phyloP scores from a whole-genome alignment of 2,329 filamentous ascomycete genomes.

The Acrocalymma vagum region DNA sequence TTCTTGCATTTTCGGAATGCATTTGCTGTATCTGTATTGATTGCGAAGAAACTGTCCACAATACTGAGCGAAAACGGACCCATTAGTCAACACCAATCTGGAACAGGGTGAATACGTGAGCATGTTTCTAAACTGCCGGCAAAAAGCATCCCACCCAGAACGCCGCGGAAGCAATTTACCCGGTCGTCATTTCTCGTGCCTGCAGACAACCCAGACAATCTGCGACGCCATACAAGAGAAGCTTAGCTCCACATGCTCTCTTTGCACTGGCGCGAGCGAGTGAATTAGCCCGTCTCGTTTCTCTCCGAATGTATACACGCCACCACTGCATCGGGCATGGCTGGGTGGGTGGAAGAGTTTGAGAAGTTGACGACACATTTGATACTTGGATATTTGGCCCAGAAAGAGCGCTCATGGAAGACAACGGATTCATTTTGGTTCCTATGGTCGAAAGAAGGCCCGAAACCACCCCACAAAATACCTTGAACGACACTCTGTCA shows the following conservation, averaged over 20 bases:
- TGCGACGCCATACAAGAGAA: no score
- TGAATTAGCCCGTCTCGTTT: no score
- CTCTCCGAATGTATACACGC: background rate
- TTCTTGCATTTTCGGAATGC: background rate
- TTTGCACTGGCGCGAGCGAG: no score
- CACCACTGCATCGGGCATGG: background rate
- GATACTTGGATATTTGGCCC: no score
- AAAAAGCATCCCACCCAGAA: no score
- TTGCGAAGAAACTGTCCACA: background rate
- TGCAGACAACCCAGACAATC: no score
- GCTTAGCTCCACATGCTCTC: no score
- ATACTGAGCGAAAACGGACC: conserved; percentile 1
- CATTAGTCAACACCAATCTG: conserved; percentile 1
- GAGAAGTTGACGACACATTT: background rate
- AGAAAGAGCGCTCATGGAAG: no score
- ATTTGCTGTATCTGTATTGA: conserved; percentile 7
- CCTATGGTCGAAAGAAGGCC: background rate
- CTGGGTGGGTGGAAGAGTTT: background rate
- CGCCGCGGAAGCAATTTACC: no score
- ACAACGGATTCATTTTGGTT: conserved; percentile 1
- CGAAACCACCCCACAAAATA: background rate
- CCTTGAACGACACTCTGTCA: no score
- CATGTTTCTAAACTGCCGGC: conserved; percentile 19
- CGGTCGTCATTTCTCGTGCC: no score
- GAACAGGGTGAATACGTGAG: conserved; percentile 4